Evolutionary conservation across 192 early-diverging fungal genomes (phyloP).

Genomic region (Funneliformis mosseae): DNA sequence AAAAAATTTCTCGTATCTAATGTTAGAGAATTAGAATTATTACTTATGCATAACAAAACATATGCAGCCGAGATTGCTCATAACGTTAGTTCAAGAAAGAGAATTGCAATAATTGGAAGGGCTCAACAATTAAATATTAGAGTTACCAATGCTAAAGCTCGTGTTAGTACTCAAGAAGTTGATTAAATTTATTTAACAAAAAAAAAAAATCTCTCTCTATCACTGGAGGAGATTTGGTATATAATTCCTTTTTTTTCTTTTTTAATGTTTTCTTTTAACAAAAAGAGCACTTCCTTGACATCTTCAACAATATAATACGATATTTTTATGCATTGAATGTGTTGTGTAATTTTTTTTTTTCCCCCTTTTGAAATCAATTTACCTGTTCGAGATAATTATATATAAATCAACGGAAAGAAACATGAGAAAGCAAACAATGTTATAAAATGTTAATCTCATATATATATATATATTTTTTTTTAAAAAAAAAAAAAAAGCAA

Average conservation of each 20-base stretch:
- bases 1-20: constrained; percentile 97
- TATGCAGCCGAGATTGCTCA: constrained; percentile 99
- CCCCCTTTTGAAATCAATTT: background rate
- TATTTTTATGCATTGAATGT: background rate
- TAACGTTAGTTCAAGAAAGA: constrained; percentile 93
- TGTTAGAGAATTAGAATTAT: constrained; percentile 88
- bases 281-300: background rate
- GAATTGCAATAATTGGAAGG: constrained; percentile 88
- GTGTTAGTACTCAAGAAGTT: constrained; percentile 29
- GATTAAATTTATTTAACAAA: constrained; percentile 24
- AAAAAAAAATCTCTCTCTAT: background rate
- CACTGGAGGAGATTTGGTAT: background rate
- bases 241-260: background rate
- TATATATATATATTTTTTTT: too few species aligned
- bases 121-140: constrained; percentile 96
- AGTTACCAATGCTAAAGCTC: constrained; percentile 76
- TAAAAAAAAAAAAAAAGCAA: too few species aligned
- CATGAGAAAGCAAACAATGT: too few species aligned
- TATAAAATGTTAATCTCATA: too few species aligned
- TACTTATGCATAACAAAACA: constrained; percentile 99
- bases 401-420: too few species aligned
- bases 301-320: background rate
- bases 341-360: background rate
- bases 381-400: too few species aligned
- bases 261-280: background rate